Evolutionary conservation across 805 yeast genomes (phyloP).

Genomic region (Nakazawaea molendinolei): DNA sequence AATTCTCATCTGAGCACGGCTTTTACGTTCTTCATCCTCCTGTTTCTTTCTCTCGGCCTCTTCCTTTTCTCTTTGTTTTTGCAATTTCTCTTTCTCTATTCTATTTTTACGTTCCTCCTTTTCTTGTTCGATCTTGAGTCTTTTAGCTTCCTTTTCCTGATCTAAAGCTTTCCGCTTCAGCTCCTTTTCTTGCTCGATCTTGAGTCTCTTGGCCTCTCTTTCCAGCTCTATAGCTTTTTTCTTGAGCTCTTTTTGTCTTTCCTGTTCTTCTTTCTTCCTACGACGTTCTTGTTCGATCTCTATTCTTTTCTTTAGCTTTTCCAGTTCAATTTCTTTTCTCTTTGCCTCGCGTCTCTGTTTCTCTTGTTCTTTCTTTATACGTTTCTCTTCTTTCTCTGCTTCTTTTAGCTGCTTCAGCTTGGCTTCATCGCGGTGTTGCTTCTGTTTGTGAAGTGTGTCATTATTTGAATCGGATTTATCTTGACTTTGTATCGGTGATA

Average conservation of each 20-base stretch:
- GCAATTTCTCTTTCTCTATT: slow-evolving; percentile 25
- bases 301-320: slow-evolving; percentile 19
- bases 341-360: slow-evolving; percentile 19
- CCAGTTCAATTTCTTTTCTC: slow-evolving; percentile 14
- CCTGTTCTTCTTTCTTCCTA: slow-evolving; percentile 21
- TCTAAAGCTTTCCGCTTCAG: slow-evolving; percentile 17
- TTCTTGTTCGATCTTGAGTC: slow-evolving; percentile 21
- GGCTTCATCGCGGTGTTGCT: slow-evolving; percentile 1
- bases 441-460: slow-evolving; percentile 5
- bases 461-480: too few relatives aligned
- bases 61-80: slow-evolving; percentile 18
- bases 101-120: slow-evolving; percentile 26
- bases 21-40: slow-evolving; percentile 12
- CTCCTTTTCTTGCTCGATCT: slow-evolving; percentile 16
- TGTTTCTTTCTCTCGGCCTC: slow-evolving; percentile 13
- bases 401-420: slow-evolving; percentile 1
- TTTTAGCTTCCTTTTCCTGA: slow-evolving; percentile 23
- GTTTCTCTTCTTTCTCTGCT: slow-evolving; percentile 5
- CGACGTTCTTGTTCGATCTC: slow-evolving; percentile 17
- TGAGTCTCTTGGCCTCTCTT: slow-evolving; percentile 15
- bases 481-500: too few relatives aligned
- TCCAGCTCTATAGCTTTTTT: slow-evolving; percentile 15
- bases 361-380: slow-evolving; percentile 18
- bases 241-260: slow-evolving; percentile 21
- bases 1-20: slow-evolving; percentile 22